phyloP scores from a whole-genome alignment of 768 basidiomycete species.

The Coprinellus micaceus region DNA sequence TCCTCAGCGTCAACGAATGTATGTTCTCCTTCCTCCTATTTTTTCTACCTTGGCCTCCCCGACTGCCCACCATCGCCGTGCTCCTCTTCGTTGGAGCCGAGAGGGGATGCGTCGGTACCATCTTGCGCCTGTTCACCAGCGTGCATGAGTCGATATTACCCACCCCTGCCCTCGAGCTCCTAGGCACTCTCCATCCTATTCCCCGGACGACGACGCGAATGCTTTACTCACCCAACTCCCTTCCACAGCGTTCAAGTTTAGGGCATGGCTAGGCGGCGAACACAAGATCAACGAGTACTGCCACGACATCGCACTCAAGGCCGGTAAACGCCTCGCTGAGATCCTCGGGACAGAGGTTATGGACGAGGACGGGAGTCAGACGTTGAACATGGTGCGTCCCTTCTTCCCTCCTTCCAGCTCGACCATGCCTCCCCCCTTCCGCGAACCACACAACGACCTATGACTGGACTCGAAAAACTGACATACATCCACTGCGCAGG shows the following conservation, averaged over 20 bases:
- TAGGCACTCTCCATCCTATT: too few species aligned
- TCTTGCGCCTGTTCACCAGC: background rate
- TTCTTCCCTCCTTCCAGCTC: background rate
- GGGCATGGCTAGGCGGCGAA: constrained; percentile 74
- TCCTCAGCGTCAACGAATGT: constrained; percentile 55
- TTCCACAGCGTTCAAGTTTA: constrained; percentile 63
- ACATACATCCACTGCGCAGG: constrained; percentile 15
- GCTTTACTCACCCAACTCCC: background rate
- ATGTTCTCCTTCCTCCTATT: constrained; percentile 7
- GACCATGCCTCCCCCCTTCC: background rate
- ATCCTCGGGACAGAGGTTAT: constrained; percentile 60
- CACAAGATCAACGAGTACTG: constrained; percentile 66
- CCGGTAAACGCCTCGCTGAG: constrained; percentile 57
- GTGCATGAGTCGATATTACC: too few species aligned
- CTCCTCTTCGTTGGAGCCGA: too few species aligned
- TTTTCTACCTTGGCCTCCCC: background rate
- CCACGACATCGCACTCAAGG: constrained; percentile 61
- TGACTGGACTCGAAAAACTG: background rate
- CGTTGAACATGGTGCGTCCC: constrained; percentile 62
- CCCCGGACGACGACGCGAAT: background rate
- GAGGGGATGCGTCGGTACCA: too few species aligned
- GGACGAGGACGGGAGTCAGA: constrained; percentile 55
- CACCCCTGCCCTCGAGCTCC: background rate
- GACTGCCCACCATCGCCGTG: too few species aligned
- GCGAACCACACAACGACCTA: too few species aligned